Percentiles rank a stretch among this genome's conserved stretches.
These are phyloP conservation scores for Phaffia tasmanica DNA, from an alignment of 768 basidiomycete genomes.

Conservation along the genomic window DNA sequence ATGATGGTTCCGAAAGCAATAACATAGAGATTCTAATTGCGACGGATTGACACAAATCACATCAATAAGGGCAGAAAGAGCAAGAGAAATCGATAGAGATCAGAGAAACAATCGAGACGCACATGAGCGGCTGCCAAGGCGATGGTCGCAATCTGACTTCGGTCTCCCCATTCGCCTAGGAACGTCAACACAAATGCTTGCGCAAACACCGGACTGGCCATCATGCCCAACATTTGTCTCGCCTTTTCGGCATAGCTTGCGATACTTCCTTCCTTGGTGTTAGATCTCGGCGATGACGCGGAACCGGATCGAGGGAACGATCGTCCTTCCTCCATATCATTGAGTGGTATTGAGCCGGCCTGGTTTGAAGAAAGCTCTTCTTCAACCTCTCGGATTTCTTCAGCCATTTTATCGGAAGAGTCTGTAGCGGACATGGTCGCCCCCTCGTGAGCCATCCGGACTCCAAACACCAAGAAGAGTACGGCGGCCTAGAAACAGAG, in stretches of 20 bases:
- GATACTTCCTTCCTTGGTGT: not conserved
- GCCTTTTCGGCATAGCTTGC: too few species aligned
- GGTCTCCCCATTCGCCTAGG: conserved; percentile 98
- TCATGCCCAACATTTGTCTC: too few species aligned
- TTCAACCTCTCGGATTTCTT: conserved; percentile 92
- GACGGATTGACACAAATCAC: conserved; percentile 1
- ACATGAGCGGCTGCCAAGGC: conserved; percentile 92
- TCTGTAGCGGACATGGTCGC: conserved; percentile 54
- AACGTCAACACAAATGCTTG: conserved; percentile 92
- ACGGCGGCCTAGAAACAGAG: conserved; percentile 46
- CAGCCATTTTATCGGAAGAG: conserved; percentile 35
- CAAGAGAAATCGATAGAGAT: not conserved
- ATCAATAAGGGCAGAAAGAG: not conserved
- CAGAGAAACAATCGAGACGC: conserved; percentile 32
- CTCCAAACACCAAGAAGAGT: conserved; percentile 82
- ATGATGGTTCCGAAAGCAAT: conserved; percentile 81
- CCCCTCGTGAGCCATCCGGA: conserved; percentile 78
- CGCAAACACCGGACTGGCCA: conserved; percentile 73
- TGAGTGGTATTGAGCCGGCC: conserved; percentile 50
- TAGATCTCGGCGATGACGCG: not conserved
- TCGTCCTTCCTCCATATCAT: conserved; percentile 62
- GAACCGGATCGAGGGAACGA: conserved; percentile 17
- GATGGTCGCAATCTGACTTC: conserved; percentile 94
- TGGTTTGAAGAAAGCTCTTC: conserved; percentile 55
- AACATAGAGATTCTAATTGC: conserved; percentile 70